phyloP scores from a whole-genome alignment of 345 rosid species.

The Lenwebbia sp. region DNA sequence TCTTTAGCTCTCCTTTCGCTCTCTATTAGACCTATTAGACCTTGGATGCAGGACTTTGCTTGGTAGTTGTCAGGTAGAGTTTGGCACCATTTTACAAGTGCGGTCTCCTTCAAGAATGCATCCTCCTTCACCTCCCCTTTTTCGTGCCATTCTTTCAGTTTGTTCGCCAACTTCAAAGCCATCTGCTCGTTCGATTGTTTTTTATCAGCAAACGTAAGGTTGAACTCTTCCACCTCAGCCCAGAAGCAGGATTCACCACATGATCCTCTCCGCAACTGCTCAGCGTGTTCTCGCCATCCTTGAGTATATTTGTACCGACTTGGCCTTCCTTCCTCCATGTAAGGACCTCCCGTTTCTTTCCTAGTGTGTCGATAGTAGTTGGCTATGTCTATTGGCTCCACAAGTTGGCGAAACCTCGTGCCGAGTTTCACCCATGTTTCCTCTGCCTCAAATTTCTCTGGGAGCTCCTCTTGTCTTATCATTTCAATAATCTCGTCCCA shows the following conservation, averaged over 20 bases:
- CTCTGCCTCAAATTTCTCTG: constrained; percentile 40
- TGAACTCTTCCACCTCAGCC: constrained; percentile 57
- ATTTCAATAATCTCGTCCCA: constrained; percentile 58
- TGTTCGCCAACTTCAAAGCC: neutral
- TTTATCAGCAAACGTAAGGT: neutral
- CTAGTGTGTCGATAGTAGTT: constrained; percentile 65
- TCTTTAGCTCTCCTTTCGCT: no score
- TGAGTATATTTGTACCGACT: constrained; percentile 51
- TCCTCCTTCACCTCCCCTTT: neutral
- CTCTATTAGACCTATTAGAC: no score
- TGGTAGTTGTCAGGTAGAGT: neutral
- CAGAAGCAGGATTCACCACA: constrained; percentile 43
- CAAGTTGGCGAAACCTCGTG: constrained; percentile 35
- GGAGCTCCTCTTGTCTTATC: constrained; percentile 53
- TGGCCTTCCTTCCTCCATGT: constrained; percentile 52
- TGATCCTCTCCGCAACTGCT: constrained; percentile 1
- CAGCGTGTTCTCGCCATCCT: constrained; percentile 42
- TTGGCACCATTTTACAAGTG: constrained; percentile 1
- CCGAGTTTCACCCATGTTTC: constrained; percentile 29
- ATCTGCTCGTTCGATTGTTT: neutral
- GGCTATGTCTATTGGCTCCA: constrained; percentile 71
- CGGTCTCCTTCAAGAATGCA: neutral
- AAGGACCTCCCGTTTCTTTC: constrained; percentile 71
- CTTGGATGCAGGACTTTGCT: neutral
- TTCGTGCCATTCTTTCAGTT: neutral